Base-by-base conservation (phyloP, 148 eudicot genomes). In the Simmondsia chinensis region DNA sequence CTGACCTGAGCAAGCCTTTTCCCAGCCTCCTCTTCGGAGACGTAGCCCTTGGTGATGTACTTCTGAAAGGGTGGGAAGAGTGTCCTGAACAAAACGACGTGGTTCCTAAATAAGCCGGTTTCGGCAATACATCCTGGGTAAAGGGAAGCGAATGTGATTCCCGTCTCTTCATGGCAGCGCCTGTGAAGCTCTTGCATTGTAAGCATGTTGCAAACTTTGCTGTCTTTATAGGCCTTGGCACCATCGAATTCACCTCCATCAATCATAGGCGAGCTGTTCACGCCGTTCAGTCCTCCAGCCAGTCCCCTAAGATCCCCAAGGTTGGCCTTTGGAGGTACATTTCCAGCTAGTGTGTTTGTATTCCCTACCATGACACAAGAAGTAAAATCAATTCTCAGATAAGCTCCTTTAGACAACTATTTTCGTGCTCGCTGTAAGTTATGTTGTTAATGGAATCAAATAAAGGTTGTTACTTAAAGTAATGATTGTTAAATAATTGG, bases 131-230 rank as follows among this genome's bases (percentile, higher is more conserved):
- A 83, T n/a, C 96, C 96, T 1, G 96, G 96, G 63, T 87, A 87
- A 18, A 87, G 80, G n/a, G 96, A 87, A 10, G 96, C 78, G 33
- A 87, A 87, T 2, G 86, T 70, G 43, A 87, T 65, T 35, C 91
- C 91, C 0, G 79, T 75, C 42, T 88, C 96, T 48, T 83, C 87
- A 9, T 88, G 89, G 71, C 50, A 80, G 6, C 89, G 86, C 19
- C 74, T 52, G 46, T 88, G 96, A 59, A 88, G 71, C 52, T 88
- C 96, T 61, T 83, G 96, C 94, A 88, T 87, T 1, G 88, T 88
- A 19, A 88, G 96, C 96, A 88, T 88, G 73, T 88, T 88, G 70
- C 96, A 88, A 2, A 88, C 94, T 68, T 88, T 88, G 72, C 94
- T 83, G 65, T 88, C 96, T 43, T 88, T 88, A 60, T 83, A 88